A percentile compares a stretch with the other conserved stretches of the same genome.
phyloP scores from a whole-genome alignment of 2,329 filamentous ascomycete species.

The Aspergillus sp. region DNA sequence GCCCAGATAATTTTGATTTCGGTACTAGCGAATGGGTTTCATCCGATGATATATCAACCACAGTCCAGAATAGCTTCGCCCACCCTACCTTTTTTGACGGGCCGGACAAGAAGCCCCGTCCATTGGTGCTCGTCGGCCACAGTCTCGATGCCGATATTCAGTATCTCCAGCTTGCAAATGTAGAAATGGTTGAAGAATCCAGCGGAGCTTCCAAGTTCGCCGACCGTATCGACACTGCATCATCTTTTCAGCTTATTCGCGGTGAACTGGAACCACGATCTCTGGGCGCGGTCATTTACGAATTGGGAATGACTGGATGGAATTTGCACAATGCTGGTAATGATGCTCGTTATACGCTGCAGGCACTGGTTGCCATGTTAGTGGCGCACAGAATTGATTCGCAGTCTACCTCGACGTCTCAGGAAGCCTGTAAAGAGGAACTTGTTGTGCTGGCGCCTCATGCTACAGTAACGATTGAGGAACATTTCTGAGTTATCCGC shows the following conservation, averaged over 20 bases:
- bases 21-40: conserved; percentile 58
- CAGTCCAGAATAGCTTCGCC: conserved; percentile 57
- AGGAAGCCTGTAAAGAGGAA: neutral
- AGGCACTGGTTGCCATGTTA: conserved; percentile 62
- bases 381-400: conserved; percentile 30
- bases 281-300: conserved; percentile 61
- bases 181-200: conserved; percentile 41
- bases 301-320: conserved; percentile 62
- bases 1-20: conserved; percentile 75
- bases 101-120: conserved; percentile 53
- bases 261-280: conserved; percentile 54
- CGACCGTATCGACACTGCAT: conserved; percentile 71
- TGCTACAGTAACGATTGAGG: neutral
- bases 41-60: conserved; percentile 43
- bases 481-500: neutral
- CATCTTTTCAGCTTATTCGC: conserved; percentile 66
- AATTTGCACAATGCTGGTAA: conserved; percentile 86
- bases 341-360: conserved; percentile 77
- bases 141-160: conserved; percentile 66
- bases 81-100: conserved; percentile 50
- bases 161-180: conserved; percentile 66
- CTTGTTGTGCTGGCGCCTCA: neutral
- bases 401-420: neutral
- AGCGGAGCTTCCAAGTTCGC: conserved; percentile 43
- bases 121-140: conserved; percentile 78